Base-by-base conservation (phyloP, 2,329 filamentous ascomycete genomes). In the Alternaria arbusti region DNA sequence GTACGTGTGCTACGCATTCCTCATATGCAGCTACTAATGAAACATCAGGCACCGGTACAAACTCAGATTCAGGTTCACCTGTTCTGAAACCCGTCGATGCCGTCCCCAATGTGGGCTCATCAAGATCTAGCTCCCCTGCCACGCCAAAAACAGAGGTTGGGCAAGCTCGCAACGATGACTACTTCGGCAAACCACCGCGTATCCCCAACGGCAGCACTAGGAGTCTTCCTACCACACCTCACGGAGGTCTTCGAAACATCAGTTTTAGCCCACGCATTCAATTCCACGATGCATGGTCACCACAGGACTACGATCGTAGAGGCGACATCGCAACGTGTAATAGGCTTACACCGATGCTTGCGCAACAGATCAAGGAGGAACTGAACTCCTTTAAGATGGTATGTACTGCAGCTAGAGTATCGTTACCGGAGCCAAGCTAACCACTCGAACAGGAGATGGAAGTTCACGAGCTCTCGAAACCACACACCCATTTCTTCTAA, bases 401-500 rank as follows among this genome's bases (percentile, higher is more conserved):
- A 84, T 66, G 90, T 36, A 51, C 20, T 12, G 7, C 7, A 25
- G 7, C 20, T 23, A 11, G 10, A n/a, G 1, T 8, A 6, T n/a
- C 13, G 25, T 17, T 15, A 3, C 12, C 15, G n/a, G 43, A 17
- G n/a, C 5, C 3, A 52, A 66, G 70, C 84, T 87, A 80, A 88
- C 72, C 43, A 47, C 15, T 17, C n/a, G 15, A 13, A 57, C 49
- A 98, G 96, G 96, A 99, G 85, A 99, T 99, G 96, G 96, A 98
- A 85, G 96, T 99, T 75, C 96, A 99, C 81, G 96, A 98, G 83
- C 93, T 91, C 80, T 98, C 96, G 71, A 99, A 98, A 85, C 94
- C 97, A 77, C 97, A 99, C 86, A 99, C 96, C 74, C 96, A 99
- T 87, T 99, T 99, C 88, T 98, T 99, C 86, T 99, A 88, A 95